phyloP scores from a whole-genome alignment of 768 basidiomycete genomes.

The Melanogaster broomeanus region DNA sequence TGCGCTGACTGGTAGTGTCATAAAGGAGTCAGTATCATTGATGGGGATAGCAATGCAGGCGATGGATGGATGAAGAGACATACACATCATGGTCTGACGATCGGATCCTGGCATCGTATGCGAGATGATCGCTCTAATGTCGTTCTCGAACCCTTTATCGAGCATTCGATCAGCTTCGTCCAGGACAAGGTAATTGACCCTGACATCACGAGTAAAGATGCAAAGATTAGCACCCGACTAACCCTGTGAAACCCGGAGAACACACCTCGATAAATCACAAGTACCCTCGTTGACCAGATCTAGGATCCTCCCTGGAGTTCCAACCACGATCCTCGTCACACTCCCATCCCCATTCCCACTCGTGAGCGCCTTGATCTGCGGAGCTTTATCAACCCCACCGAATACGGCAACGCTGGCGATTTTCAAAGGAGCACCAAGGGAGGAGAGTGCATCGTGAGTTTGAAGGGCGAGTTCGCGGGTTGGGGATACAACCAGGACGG shows the following conservation, averaged over 20 bases:
- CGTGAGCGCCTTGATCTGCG: constrained; percentile 72
- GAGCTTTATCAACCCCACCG: constrained; percentile 91
- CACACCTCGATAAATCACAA: constrained; percentile 78
- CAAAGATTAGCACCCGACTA: background rate
- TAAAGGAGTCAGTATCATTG: background rate
- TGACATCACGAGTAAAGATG: constrained; percentile 29
- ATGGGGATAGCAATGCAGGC: too few species aligned
- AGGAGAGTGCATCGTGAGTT: constrained; percentile 81
- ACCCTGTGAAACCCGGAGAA: constrained; percentile 9
- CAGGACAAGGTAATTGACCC: constrained; percentile 88
- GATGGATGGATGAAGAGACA: constrained; percentile 31
- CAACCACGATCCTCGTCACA: constrained; percentile 80
- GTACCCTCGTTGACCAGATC: constrained; percentile 89
- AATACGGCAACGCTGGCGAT: constrained; percentile 87
- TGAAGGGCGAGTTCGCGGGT: constrained; percentile 97
- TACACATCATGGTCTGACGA: constrained; percentile 94
- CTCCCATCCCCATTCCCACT: constrained; percentile 51
- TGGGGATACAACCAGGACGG: constrained; percentile 84
- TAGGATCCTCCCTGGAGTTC: constrained; percentile 91
- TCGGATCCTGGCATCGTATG: constrained; percentile 63
- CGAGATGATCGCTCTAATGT: constrained; percentile 88
- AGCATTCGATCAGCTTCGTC: constrained; percentile 99
- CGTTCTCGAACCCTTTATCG: constrained; percentile 98
- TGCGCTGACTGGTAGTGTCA: constrained; percentile 71
- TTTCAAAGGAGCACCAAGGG: constrained; percentile 71